Evolutionary conservation across 2,329 filamentous ascomycete species (phyloP), one percentile per base, ranked within the genome.

Genomic region (Diaporthe sp.): DNA sequence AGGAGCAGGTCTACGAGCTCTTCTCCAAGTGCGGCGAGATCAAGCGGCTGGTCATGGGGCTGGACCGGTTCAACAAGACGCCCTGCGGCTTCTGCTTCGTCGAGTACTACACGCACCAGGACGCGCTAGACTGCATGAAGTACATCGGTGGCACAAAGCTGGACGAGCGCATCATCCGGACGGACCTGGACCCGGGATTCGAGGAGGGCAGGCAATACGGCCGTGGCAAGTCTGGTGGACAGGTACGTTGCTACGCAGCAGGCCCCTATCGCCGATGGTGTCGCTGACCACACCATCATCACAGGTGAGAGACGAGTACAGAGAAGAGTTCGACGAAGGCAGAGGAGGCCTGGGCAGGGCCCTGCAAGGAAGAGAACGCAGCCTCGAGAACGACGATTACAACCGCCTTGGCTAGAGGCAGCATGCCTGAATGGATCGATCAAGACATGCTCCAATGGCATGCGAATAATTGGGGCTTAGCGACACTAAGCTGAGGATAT

Each of bases 81-180:
- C 97, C 97, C 1, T 99, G 97, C 84, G 97, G 97, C 53, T 99
- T 99, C 88, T 99, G 97, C 88, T 99, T 99, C 82, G 97, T 99
- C 81, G 97, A 99, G 85, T 99, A 99, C 86, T 98, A 98, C 87
- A 98, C 93, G 39, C 97, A 98, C 83, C 93, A 98, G 82, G 97
- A 99, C 83, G 97, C 97, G 12, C 89, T 99, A 66, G 97, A 99
- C 83, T 98, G 96, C 85, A 93, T 99, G 92, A 99, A 98, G 86
- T 99, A 98, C 83, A 93, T 99, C 80, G 97, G 97, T 72, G 97
- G 97, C 73, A 99, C 97, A 47, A 99, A 99, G 87, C 90, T 99
- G 59, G 97, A 99, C 83, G 97, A 99, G 88, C 92, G 97, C 79
- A 93, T 99, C 81, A 98, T 99, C 81, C 90, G 97, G 75, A 98